These are phyloP conservation scores for Cladosporium sp. DNA, from an alignment of 2,329 filamentous ascomycete genomes.

Conservation along the genomic window DNA sequence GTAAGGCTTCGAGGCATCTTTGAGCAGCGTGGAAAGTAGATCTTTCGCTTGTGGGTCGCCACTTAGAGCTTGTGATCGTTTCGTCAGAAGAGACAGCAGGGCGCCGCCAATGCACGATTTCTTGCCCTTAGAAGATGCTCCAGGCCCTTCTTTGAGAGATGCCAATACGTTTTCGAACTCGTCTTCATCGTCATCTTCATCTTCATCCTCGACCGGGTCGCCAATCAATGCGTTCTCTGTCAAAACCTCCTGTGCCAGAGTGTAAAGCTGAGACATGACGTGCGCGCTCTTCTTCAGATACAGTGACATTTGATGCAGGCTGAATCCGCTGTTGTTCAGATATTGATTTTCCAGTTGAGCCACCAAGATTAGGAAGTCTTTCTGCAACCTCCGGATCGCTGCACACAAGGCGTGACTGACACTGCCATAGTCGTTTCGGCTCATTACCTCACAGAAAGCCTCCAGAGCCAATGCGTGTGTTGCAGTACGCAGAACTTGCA, in stretches of 20 bases:
- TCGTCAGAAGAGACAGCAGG: constrained; percentile 81
- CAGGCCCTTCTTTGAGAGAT: constrained; percentile 77
- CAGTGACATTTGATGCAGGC: constrained; percentile 85
- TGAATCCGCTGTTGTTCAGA: constrained; percentile 81
- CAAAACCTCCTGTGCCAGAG: constrained; percentile 77
- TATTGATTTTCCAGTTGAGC: constrained; percentile 92
- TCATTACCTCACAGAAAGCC: constrained; percentile 90
- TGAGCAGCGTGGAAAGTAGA: constrained; percentile 71
- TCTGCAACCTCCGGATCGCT: constrained; percentile 82
- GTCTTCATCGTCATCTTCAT: constrained; percentile 57
- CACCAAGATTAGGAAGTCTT: constrained; percentile 88
- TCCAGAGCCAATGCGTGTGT: constrained; percentile 89
- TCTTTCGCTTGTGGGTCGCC: constrained; percentile 84
- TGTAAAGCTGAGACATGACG: constrained; percentile 86
- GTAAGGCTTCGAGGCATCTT: constrained; percentile 87
- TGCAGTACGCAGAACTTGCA: constrained; percentile 87
- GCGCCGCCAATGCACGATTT: constrained; percentile 96
- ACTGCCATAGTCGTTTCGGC: constrained; percentile 82
- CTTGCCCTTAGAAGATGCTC: constrained; percentile 75
- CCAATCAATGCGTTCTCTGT: constrained; percentile 84
- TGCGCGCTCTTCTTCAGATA: constrained; percentile 86
- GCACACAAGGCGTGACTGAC: constrained; percentile 95
- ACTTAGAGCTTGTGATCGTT: constrained; percentile 79
- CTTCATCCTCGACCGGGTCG: constrained; percentile 60
- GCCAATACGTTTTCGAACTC: constrained; percentile 92